Evolutionary conservation across 352 stramenopile genomes (phyloP), one percentile per base, ranked within the genome.

Genomic region (Globisporangium paroecandrum): DNA sequence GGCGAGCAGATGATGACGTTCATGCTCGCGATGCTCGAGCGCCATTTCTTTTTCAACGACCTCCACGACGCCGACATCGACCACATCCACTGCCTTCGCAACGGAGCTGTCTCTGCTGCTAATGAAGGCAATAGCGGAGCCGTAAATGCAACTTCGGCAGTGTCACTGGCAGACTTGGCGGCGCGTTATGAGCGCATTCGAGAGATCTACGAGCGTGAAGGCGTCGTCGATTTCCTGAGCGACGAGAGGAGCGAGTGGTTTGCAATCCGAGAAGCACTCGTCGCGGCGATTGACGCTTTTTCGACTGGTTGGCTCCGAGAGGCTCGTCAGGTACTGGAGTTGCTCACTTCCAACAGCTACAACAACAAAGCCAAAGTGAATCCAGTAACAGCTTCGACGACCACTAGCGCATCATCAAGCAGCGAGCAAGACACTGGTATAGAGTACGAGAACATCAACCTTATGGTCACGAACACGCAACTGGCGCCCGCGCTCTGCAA

Each of bases 1-100:
- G 87, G 87, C 25, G 81, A 94, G 68, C 83, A 90, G 69, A 94
- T 94, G 87, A 94, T 94, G 87, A 86, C 79, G 25, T 94, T 93
- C 70, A 66, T 94, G 61, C 62, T 94, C 32, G 77, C 82, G 4
- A 82, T 93, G 71, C 75, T 94, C n/a, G 85, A 93, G 68, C 79
- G 84, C 20, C 85, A 94, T 68, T 92, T 94, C 73, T 94, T 89
- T 71, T 93, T 94, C 46, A 84, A 81, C 72, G 84, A 91, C 27
- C 72, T 94, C 60, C 84, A 92, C 67, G 73, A 93, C 64, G 70
- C 74, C 55, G 83, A 90, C 64, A 75, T 92, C 41, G 81, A 90
- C 65, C 82, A 91, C 68, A 93, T 90, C 47, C 34, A 71, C n/a
- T 69, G 74, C 20, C 22, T 74, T 9, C 24, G 43, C 51, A 34